Evolutionary conservation across 2,329 filamentous ascomycete genomes (phyloP), one percentile per base, ranked within the genome.

Genomic region (Alternaria consortialis): DNA sequence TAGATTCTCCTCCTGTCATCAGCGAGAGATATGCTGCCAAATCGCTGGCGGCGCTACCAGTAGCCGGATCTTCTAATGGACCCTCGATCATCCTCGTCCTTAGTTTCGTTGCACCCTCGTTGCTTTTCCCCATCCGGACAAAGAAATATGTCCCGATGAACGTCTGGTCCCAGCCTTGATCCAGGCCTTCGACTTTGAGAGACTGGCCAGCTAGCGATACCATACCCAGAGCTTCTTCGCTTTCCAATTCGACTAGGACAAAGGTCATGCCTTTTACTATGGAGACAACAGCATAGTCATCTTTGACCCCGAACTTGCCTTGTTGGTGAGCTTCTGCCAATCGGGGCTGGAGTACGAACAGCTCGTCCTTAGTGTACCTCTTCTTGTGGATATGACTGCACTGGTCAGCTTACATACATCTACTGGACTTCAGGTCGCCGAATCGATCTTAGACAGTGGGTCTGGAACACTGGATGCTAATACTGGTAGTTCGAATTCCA

Each of bases 211-310:
- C 66, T 31, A 77, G 66, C 3, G 82, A 79, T 11, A 83, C 75
- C 12, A 77, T 68, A 5, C 79, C 83, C 17, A 94, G 81, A 7
- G 85, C 83, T 31, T 87, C 87, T 9, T 92, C 77, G 55, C 83
- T 84, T 0, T 86, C 81, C 23, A 95, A 81, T 66, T 86, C 80
- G 13, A 91, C 81, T 32, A 92, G 84, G n/a, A 87, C 78, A 75
- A 93, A 93, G 1, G 86, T 87, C 88, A 94, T 90, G 48, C 91
- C 91, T 44, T 87, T 87, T 36, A 93, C 90, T 46, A 93, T 81
- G 43, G 79, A 81, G 11, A 83, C 79, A 12, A 82, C 66, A 13
- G 78, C 68, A 32, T 64, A 75, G 65, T 73, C 53, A 66, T 71
- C 62, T 29, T 67, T 64, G 5, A 67, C 34, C 11, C 59, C 55